Evolutionary conservation across 2,329 filamentous ascomycete species (phyloP).

Genomic region (Colletotrichum zoysiae): DNA sequence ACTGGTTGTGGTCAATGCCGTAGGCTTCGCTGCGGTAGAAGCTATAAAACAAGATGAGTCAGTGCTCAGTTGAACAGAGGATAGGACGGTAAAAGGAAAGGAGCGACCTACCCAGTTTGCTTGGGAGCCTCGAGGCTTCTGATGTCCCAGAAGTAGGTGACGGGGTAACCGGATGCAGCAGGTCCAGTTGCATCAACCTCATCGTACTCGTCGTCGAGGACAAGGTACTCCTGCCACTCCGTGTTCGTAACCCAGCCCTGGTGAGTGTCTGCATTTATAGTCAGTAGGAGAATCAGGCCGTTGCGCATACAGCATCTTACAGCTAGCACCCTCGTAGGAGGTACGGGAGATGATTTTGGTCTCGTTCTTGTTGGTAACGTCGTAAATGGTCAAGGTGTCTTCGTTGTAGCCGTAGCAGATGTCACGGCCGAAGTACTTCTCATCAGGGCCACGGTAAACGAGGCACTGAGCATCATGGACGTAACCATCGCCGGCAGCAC

Average conservation of each 20-base stretch:
- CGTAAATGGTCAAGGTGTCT: constrained; percentile 63
- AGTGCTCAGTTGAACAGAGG: not conserved
- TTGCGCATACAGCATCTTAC: not conserved
- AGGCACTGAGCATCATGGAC: constrained; percentile 66
- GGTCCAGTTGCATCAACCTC: constrained; percentile 53
- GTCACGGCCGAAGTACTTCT: constrained; percentile 57
- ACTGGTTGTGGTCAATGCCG: constrained; percentile 60
- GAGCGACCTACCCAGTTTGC: constrained; percentile 50
- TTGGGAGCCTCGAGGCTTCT: constrained; percentile 54
- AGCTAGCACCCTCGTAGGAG: constrained; percentile 61
- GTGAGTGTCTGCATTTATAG: constrained; percentile 64
- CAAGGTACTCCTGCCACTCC: constrained; percentile 55
- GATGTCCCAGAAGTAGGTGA: constrained; percentile 64
- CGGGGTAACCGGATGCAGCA: constrained; percentile 57
- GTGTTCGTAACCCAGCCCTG: constrained; percentile 65
- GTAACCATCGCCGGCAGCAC: constrained; percentile 59
- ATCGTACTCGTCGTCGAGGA: constrained; percentile 57
- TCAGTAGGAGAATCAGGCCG: not conserved
- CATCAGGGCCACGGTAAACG: constrained; percentile 62
- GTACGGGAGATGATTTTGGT: constrained; percentile 64
- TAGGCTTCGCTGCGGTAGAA: constrained; percentile 51
- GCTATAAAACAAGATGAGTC: not conserved
- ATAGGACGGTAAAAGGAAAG: not conserved
- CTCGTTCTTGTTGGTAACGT: constrained; percentile 62
- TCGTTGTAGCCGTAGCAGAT: constrained; percentile 68